Percentiles rank a stretch among this genome's conserved stretches.
Evolutionary conservation across 805 yeast genomes (phyloP).

Genomic region (Starmerella tilneyi): DNA sequence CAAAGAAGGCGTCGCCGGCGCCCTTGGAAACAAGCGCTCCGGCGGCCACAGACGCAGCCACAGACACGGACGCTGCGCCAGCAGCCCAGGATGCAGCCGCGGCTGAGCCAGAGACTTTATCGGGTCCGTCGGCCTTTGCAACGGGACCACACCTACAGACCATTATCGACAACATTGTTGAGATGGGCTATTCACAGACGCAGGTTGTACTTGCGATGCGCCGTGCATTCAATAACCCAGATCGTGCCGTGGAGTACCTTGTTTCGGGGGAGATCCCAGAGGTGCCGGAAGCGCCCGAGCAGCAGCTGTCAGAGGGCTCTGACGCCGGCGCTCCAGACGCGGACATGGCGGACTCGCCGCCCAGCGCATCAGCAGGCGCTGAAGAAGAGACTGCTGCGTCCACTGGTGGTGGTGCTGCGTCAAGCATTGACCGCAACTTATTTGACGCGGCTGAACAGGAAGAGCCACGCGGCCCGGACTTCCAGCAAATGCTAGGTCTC

Average conservation of each 20-base stretch:
- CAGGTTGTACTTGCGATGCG: slow-evolving; percentile 84
- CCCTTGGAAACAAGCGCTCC: slow-evolving; percentile 14
- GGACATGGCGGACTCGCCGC: slow-evolving; percentile 23
- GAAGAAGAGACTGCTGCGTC: not conserved
- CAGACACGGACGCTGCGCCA: not conserved
- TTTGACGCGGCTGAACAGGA: slow-evolving; percentile 33
- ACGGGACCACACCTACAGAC: slow-evolving; percentile 66
- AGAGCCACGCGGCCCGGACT: slow-evolving; percentile 29
- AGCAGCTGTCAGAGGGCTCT: slow-evolving; percentile 19
- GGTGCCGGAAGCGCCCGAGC: slow-evolving; percentile 31
- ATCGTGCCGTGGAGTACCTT: slow-evolving; percentile 91
- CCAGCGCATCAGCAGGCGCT: not conserved
- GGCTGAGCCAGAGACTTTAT: not conserved
- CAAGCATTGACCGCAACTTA: slow-evolving; percentile 32
- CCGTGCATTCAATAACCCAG: slow-evolving; percentile 95
- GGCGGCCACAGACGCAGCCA: slow-evolving; percentile 17
- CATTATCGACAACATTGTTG: slow-evolving; percentile 74
- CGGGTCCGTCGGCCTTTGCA: slow-evolving; percentile 39
- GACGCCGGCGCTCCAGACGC: slow-evolving; percentile 23
- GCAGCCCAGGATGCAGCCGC: slow-evolving; percentile 24
- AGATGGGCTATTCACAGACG: slow-evolving; percentile 86
- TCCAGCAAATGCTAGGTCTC: slow-evolving; percentile 34
- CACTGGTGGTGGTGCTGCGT: not conserved
- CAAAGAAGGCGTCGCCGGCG: slow-evolving; percentile 22
- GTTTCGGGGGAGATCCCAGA: slow-evolving; percentile 77